phyloP scores from a whole-genome alignment of 2,329 filamentous ascomycete genomes.

The Coniochaeta ligniaria region DNA sequence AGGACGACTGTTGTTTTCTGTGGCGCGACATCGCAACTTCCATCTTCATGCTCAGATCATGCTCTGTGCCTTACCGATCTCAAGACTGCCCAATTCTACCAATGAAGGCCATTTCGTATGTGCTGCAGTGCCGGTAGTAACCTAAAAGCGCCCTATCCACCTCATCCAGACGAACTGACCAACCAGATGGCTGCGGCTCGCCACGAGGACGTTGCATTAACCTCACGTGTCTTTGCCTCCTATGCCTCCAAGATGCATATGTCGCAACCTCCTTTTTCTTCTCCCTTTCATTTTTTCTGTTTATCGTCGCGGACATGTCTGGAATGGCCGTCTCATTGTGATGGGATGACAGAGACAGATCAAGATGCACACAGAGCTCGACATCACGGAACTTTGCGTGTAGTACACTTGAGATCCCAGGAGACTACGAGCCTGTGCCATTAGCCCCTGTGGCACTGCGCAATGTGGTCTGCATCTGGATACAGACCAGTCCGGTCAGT shows the following conservation, averaged over 20 bases:
- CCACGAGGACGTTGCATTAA: neutral
- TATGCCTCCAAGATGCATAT: neutral
- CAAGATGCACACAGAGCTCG: neutral
- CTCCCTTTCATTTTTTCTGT: neutral
- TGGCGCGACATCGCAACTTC: too few relatives aligned
- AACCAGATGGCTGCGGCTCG: neutral
- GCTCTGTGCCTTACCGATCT: too few relatives aligned
- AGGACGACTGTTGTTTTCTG: too few relatives aligned
- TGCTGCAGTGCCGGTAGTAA: too few relatives aligned
- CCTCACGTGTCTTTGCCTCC: neutral
- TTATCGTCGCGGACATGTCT: too few relatives aligned
- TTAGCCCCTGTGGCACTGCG: neutral
- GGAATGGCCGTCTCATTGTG: too few relatives aligned
- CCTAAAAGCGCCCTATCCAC: neutral
- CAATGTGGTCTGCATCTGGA: neutral
- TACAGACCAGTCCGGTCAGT: slow-evolving; percentile 13
- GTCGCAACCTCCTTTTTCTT: neutral
- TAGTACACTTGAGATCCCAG: neutral
- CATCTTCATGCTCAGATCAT: too few relatives aligned
- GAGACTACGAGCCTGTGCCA: neutral
- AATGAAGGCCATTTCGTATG: too few relatives aligned
- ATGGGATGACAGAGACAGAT: neutral
- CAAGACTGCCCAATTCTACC: too few relatives aligned
- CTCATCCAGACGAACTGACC: neutral
- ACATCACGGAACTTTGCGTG: neutral